Percentiles rank a stretch among this genome's conserved stretches.
These are phyloP conservation scores for Pythium pyrilobum DNA, from an alignment of 352 stramenopile species.

Conservation along the genomic window DNA sequence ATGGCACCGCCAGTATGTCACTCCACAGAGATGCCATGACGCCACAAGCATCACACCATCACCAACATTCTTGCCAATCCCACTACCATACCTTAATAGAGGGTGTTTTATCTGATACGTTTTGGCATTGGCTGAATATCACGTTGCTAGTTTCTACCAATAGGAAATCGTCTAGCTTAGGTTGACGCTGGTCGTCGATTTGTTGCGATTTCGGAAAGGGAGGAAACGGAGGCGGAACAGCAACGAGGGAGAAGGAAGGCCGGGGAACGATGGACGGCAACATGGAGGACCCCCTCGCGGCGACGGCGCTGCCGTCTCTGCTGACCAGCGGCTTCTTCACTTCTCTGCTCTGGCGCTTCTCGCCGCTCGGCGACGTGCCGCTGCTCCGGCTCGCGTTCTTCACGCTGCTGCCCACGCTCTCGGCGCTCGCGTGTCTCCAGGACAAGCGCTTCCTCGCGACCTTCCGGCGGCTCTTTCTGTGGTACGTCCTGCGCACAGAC, in stretches of 20 bases:
- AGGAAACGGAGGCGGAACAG: not conserved
- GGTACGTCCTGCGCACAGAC: slow-evolving; percentile 14
- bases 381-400: slow-evolving; percentile 43
- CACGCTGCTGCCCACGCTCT: slow-evolving; percentile 39
- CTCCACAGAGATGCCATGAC: no score
- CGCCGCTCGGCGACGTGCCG: slow-evolving; percentile 14
- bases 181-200: not conserved
- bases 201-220: not conserved
- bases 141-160: no score
- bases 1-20: no score
- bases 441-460: slow-evolving; percentile 32
- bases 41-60: not conserved
- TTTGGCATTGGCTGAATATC: no score
- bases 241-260: not conserved
- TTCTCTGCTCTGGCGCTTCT: slow-evolving; percentile 3
- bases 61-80: no score
- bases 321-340: slow-evolving; percentile 19
- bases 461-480: slow-evolving; percentile 25
- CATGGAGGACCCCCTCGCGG: slow-evolving; percentile 6
- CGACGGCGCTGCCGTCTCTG: slow-evolving; percentile 22
- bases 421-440: slow-evolving; percentile 35
- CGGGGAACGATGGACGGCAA: not conserved
- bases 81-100: no score
- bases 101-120: no score
- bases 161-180: no score